A percentile compares a stretch with the other conserved stretches of the same genome.
These are phyloP conservation scores for Lachancea kluyveri DNA, from an alignment of 805 yeast genomes.

Conservation along the genomic window DNA sequence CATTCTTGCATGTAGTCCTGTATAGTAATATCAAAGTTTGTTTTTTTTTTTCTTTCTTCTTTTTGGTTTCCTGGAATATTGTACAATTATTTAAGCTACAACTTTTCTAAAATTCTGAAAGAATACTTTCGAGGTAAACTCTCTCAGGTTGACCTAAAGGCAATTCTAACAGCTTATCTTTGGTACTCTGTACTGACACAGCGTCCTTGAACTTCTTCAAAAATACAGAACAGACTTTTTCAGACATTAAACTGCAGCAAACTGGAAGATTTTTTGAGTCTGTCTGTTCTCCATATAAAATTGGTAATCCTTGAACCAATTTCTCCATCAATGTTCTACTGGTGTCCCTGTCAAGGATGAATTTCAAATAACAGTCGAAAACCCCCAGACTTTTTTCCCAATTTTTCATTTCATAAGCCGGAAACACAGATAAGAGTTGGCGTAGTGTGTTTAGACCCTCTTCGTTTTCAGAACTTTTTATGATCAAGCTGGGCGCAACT, in stretches of 20 bases:
- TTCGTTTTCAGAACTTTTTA: slow-evolving; percentile 37
- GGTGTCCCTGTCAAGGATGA: slow-evolving; percentile 21
- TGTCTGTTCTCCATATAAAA: slow-evolving; percentile 32
- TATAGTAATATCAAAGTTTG: too few relatives aligned
- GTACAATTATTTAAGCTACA: too few relatives aligned
- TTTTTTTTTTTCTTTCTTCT: too few relatives aligned
- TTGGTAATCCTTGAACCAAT: slow-evolving; percentile 41
- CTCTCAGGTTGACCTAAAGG: slow-evolving; percentile 26
- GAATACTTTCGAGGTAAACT: slow-evolving; percentile 30
- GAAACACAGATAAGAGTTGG: slow-evolving; percentile 38
- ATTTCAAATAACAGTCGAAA: slow-evolving; percentile 43
- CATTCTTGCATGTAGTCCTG: too few relatives aligned
- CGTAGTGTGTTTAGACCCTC: slow-evolving; percentile 27
- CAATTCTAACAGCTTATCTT: slow-evolving; percentile 12
- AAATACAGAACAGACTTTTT: slow-evolving; percentile 31
- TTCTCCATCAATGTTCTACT: slow-evolving; percentile 30
- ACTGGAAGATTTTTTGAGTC: slow-evolving; percentile 33
- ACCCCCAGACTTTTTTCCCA: slow-evolving; percentile 58
- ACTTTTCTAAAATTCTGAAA: slow-evolving; percentile 2
- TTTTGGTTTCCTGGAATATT: too few relatives aligned
- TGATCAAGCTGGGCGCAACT: slow-evolving; percentile 69
- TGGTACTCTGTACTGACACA: slow-evolving; percentile 1
- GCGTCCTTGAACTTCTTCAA: slow-evolving; percentile 17
- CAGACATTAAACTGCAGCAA: slow-evolving; percentile 49
- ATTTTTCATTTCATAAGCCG: slow-evolving; percentile 35